Percentiles rank a stretch among this genome's conserved stretches.
These are phyloP conservation scores for Lactarius akahatsu DNA, from an alignment of 768 basidiomycete genomes.

Conservation along the genomic window DNA sequence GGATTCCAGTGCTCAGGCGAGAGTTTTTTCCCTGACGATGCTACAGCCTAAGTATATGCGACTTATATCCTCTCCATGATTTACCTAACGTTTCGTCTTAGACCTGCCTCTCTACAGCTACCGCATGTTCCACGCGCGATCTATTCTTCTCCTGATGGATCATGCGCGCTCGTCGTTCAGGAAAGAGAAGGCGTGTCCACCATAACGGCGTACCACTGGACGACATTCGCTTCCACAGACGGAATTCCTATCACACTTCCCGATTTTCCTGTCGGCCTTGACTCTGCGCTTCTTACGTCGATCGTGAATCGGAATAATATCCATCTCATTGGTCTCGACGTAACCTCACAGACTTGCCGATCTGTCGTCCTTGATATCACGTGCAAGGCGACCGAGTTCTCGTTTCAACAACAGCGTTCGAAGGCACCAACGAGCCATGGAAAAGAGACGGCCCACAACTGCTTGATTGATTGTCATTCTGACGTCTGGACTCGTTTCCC, in stretches of 20 bases:
- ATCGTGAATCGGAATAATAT: slow-evolving; percentile 43
- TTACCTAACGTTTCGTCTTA: slow-evolving; percentile 27
- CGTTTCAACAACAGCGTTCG: slow-evolving; percentile 47
- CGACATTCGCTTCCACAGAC: slow-evolving; percentile 50
- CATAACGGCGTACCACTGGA: slow-evolving; percentile 53
- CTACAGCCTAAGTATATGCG: slow-evolving; percentile 49
- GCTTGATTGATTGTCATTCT: slow-evolving; percentile 18
- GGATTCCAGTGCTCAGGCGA: slow-evolving; percentile 44
- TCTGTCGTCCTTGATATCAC: slow-evolving; percentile 54
- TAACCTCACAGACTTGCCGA: slow-evolving; percentile 34
- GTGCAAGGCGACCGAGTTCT: slow-evolving; percentile 55
- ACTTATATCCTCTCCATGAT: no score
- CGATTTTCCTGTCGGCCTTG: slow-evolving; percentile 25
- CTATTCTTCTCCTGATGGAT: slow-evolving; percentile 53
- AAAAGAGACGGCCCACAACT: slow-evolving; percentile 42
- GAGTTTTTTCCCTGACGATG: slow-evolving; percentile 54
- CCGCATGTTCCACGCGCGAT: slow-evolving; percentile 37
- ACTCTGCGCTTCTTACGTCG: slow-evolving; percentile 44
- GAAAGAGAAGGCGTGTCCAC: background rate
- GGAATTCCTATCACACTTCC: slow-evolving; percentile 44
- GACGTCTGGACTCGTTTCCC: slow-evolving; percentile 22
- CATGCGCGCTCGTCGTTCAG: slow-evolving; percentile 47
- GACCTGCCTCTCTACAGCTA: slow-evolving; percentile 47
- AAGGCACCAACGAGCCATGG: slow-evolving; percentile 28
- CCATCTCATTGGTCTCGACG: slow-evolving; percentile 46